These are phyloP conservation scores for Lodderomyces parapsilosis DNA, from an alignment of 1,139 yeast genomes.

Conservation along the genomic window DNA sequence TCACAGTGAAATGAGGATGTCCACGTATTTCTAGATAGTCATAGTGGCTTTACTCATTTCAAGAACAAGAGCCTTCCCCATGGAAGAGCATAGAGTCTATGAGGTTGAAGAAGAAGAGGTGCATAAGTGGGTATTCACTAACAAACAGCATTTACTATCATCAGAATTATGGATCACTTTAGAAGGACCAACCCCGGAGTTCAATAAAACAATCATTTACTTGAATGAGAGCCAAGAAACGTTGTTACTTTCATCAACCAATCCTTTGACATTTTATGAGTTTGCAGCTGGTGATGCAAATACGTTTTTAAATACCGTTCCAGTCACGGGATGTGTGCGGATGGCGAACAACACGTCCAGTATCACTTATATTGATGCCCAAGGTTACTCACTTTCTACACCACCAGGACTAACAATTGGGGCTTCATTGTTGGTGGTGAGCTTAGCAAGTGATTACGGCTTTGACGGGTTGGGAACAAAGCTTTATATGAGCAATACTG, in stretches of 20 bases:
- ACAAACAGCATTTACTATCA: background rate
- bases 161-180: slow-evolving; percentile 4
- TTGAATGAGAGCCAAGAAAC: slow-evolving; percentile 9
- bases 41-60: background rate
- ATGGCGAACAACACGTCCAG: slow-evolving; percentile 7
- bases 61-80: background rate
- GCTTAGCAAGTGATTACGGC: slow-evolving; percentile 10
- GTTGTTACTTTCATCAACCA: background rate
- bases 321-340: slow-evolving; percentile 12
- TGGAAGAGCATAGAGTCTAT: background rate
- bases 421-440: slow-evolving; percentile 5
- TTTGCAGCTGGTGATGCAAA: slow-evolving; percentile 4
- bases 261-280: slow-evolving; percentile 3
- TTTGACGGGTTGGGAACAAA: slow-evolving; percentile 10
- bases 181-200: background rate
- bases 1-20: too few relatives aligned
- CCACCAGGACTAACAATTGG: slow-evolving; percentile 12
- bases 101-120: background rate
- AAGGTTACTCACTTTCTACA: slow-evolving; percentile 5
- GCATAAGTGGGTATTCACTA: slow-evolving; percentile 2
- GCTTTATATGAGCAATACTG: slow-evolving; percentile 2
- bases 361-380: slow-evolving; percentile 7
- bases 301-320: slow-evolving; percentile 1
- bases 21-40: too few relatives aligned
- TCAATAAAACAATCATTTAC: slow-evolving; percentile 6